A percentile compares a stretch with the other conserved stretches of the same genome.
phyloP scores from a whole-genome alignment of 2,329 filamentous ascomycete genomes.

The Monosporascus sp. region DNA sequence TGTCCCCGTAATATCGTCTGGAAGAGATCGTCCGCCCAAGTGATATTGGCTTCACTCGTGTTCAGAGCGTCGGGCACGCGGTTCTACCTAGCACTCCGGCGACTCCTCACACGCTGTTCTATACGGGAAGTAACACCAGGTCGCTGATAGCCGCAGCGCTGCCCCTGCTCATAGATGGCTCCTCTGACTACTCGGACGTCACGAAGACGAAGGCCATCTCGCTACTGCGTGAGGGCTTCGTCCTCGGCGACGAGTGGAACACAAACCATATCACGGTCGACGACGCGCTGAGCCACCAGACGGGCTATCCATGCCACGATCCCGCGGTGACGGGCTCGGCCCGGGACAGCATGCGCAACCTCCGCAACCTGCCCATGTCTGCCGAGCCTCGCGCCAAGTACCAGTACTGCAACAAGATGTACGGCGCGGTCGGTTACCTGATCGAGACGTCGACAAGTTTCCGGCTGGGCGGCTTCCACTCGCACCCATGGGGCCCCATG shows the following conservation, averaged over 20 bases:
- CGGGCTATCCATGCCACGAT: conserved; percentile 43
- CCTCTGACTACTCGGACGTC: conserved; percentile 33
- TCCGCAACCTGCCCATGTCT: conserved; percentile 37
- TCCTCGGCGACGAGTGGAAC: conserved; percentile 39
- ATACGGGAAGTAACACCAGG: conserved; percentile 52
- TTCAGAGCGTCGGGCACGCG: conserved; percentile 35
- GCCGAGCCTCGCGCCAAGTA: conserved; percentile 30
- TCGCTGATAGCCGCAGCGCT: conserved; percentile 46
- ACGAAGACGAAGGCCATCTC: conserved; percentile 44
- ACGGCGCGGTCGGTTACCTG: conserved; percentile 37
- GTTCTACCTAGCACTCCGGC: conserved; percentile 29
- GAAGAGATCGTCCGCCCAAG: no score
- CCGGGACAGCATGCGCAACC: conserved; percentile 33
- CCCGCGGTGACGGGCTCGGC: conserved; percentile 22
- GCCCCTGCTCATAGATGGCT: conserved; percentile 42
- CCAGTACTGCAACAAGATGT: conserved; percentile 49
- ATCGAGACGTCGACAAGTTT: conserved; percentile 37
- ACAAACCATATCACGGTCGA: conserved; percentile 48
- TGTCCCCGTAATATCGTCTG: no score
- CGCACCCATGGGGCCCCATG: conserved; percentile 39
- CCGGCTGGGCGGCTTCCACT: conserved; percentile 34
- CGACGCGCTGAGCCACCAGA: conserved; percentile 49
- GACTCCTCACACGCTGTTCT: conserved; percentile 47
- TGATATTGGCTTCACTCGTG: neutral
- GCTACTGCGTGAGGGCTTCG: conserved; percentile 47